These are phyloP conservation scores for Cornus kousa DNA, from an alignment of 148 eudicot species.

Conservation along the genomic window DNA sequence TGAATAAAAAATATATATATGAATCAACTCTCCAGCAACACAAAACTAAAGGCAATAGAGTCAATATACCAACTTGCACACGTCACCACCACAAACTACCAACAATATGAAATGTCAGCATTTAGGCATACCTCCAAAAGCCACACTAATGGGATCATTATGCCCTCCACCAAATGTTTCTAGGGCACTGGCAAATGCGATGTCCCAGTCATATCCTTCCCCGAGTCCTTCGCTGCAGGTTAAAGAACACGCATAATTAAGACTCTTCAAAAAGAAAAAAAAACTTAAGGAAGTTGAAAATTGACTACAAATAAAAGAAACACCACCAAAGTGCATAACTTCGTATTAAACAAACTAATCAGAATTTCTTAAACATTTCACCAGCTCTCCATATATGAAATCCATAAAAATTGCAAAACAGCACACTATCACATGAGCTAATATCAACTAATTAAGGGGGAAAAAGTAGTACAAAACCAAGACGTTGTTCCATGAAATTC, in stretches of 20 bases:
- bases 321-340: neutral
- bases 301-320: too few relatives aligned
- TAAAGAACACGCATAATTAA: neutral
- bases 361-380: neutral
- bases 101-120: conserved; percentile 1
- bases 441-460: neutral
- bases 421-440: neutral
- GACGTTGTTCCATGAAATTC: neutral
- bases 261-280: neutral
- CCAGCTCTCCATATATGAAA: neutral
- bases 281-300: neutral
- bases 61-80: neutral
- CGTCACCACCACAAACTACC: neutral
- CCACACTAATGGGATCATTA: conserved; percentile 98
- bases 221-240: conserved; percentile 93
- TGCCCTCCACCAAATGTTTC: conserved; percentile 99
- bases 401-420: neutral
- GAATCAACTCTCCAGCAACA: neutral
- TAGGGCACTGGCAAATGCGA: conserved; percentile 93
- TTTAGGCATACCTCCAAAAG: conserved; percentile 79
- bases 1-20: neutral
- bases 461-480: neutral
- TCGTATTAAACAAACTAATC: neutral
- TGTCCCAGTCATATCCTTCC: conserved; percentile 97
- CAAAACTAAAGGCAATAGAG: neutral